Conservation (phyloP, 345 rosid genomes). For the Cardamine occulta region DNA sequence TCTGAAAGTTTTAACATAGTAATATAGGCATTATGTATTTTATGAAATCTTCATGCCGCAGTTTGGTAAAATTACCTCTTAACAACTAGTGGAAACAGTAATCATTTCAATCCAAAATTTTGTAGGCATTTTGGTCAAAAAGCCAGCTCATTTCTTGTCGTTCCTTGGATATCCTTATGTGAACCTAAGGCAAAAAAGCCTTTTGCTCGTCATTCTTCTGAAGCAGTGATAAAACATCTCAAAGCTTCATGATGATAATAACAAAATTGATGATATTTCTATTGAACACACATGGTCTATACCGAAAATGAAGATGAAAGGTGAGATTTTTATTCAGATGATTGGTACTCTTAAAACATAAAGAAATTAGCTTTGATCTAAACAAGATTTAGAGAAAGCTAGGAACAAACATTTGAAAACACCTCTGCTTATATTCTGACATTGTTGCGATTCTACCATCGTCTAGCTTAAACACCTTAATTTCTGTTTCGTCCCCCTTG, state of each 20-base stretch:
- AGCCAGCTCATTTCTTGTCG: constrained; percentile 83
- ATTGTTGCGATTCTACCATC: not conserved
- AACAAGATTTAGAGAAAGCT: constrained; percentile 5
- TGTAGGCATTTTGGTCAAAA: constrained; percentile 47
- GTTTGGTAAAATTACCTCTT: too few species aligned
- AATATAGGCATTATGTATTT: too few species aligned
- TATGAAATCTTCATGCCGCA: too few species aligned
- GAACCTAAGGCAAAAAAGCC: constrained; percentile 68
- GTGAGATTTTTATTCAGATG: not conserved
- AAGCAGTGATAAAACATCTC: constrained; percentile 47
- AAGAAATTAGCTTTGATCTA: not conserved
- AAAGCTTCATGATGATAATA: too few species aligned
- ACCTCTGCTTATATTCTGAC: not conserved
- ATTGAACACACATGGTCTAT: not conserved
- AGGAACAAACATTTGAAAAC: constrained; percentile 19
- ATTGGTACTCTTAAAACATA: not conserved
- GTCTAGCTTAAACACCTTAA: constrained; percentile 3
- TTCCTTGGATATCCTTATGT: constrained; percentile 79
- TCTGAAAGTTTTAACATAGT: too few species aligned
- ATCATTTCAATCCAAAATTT: too few species aligned
- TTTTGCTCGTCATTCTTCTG: constrained; percentile 70
- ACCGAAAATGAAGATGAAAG: not conserved
- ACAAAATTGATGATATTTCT: not conserved
- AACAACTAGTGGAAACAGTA: too few species aligned
- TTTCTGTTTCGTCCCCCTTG: not conserved